phyloP scores from a whole-genome alignment of 805 yeast species.

The Yarrowia osloensis region DNA sequence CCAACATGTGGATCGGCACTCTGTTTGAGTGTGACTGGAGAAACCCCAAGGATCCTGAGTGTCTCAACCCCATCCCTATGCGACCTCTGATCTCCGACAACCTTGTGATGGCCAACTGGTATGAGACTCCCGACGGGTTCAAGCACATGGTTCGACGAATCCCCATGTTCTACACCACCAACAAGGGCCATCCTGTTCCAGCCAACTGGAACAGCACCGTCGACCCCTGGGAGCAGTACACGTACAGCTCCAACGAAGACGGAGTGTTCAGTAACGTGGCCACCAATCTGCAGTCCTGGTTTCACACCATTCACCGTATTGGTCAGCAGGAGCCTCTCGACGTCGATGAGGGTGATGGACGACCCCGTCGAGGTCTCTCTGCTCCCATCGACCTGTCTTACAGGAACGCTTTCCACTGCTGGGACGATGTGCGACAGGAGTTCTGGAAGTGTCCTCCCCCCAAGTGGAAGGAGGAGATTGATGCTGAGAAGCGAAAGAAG shows the following conservation, averaged over 20 bases:
- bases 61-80: constrained; percentile 34
- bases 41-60: constrained; percentile 17
- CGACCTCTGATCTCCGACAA: constrained; percentile 35
- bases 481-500: not conserved
- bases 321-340: constrained; percentile 22
- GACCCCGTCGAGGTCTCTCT: not conserved
- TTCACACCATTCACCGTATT: not conserved
- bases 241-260: not conserved
- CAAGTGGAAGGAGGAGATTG: constrained; percentile 4
- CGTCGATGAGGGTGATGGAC: constrained; percentile 11
- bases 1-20: constrained; percentile 38
- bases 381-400: constrained; percentile 4
- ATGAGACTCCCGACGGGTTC: constrained; percentile 28
- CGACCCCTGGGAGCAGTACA: constrained; percentile 15
- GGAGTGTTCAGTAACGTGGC: not conserved
- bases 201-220: not conserved
- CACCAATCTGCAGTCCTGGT: constrained; percentile 13
- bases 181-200: constrained; percentile 2
- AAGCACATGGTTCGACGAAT: constrained; percentile 27
- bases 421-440: not conserved
- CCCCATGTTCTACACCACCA: constrained; percentile 30
- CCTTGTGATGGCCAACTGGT: constrained; percentile 33
- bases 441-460: constrained; percentile 11
- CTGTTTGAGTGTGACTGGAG: constrained; percentile 33
- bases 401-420: not conserved